Evolutionary conservation across 805 yeast species (phyloP).

Genomic region (Kregervanrija pseudodelftensis): DNA sequence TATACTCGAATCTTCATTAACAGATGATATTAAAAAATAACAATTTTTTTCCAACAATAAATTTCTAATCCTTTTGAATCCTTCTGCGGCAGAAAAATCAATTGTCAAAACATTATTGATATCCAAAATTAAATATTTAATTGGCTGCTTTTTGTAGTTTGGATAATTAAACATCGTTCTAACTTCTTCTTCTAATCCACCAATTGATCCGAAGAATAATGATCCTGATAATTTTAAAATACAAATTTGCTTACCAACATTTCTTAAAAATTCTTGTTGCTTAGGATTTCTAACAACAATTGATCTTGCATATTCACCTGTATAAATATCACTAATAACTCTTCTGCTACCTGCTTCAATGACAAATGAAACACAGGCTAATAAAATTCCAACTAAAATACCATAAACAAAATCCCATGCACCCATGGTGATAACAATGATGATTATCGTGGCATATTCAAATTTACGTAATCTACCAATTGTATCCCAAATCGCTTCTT

Average conservation of each 20-base stretch:
- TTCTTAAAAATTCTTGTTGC: constrained; percentile 75
- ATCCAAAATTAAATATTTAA: constrained; percentile 77
- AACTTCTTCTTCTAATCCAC: constrained; percentile 76
- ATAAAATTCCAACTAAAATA: constrained; percentile 77
- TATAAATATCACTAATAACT: constrained; percentile 72
- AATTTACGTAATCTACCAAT: constrained; percentile 63
- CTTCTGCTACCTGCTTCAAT: constrained; percentile 82
- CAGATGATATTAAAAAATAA: constrained; percentile 72
- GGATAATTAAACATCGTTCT: constrained; percentile 56
- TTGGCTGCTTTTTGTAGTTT: constrained; percentile 46
- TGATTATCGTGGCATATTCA: constrained; percentile 78
- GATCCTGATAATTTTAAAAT: constrained; percentile 83
- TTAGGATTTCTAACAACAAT: constrained; percentile 88
- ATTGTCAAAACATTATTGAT: constrained; percentile 74
- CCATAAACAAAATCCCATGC: constrained; percentile 93
- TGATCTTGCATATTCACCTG: constrained; percentile 85
- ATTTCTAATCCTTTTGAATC: constrained; percentile 80
- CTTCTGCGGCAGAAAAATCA: constrained; percentile 95
- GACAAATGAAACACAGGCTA: constrained; percentile 94
- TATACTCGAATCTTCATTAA: constrained; percentile 56
- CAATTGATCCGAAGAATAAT: constrained; percentile 91
- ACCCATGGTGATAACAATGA: constrained; percentile 93
- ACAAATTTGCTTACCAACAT: constrained; percentile 87
- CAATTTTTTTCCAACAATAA: constrained; percentile 63
- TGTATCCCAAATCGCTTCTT: constrained; percentile 84